These are phyloP conservation scores for Yamadazyma sp. DNA, from an alignment of 1,139 yeast genomes.

Conservation along the genomic window DNA sequence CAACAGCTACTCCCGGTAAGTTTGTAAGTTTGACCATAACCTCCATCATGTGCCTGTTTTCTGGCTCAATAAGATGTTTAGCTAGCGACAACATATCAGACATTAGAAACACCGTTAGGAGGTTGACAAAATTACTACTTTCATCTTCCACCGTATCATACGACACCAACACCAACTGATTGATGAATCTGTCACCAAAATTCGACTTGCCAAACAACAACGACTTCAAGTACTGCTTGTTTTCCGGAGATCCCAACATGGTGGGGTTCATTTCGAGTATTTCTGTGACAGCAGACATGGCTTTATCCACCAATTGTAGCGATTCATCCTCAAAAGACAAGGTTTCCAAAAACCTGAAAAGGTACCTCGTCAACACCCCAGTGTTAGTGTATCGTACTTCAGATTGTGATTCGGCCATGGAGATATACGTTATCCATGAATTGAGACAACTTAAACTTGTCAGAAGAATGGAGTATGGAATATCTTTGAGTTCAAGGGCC, in stretches of 20 bases:
- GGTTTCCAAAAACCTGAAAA: constrained; percentile 20
- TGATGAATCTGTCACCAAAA: constrained; percentile 40
- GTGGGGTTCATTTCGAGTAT: constrained; percentile 47
- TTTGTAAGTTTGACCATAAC: constrained; percentile 59
- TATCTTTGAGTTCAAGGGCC: not conserved
- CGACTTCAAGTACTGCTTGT: constrained; percentile 24
- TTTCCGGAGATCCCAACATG: constrained; percentile 26
- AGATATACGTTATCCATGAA: constrained; percentile 35
- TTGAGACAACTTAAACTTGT: constrained; percentile 31
- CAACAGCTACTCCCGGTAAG: constrained; percentile 59
- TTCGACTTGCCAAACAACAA: constrained; percentile 36
- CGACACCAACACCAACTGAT: constrained; percentile 20
- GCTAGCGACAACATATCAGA: constrained; percentile 52
- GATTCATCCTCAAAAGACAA: constrained; percentile 10
- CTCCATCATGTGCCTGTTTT: constrained; percentile 41
- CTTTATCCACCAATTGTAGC: constrained; percentile 25
- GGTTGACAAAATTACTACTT: constrained; percentile 47
- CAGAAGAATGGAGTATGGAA: constrained; percentile 16
- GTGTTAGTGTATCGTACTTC: constrained; percentile 30
- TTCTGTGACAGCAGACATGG: constrained; percentile 42
- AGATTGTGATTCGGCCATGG: constrained; percentile 36
- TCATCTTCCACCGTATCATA: constrained; percentile 41
- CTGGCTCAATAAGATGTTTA: constrained; percentile 41
- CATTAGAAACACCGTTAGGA: constrained; percentile 54
- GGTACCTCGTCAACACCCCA: constrained; percentile 17